Evolutionary conservation across 768 basidiomycete genomes (phyloP), one percentile per base, ranked within the genome.

Genomic region (Suillus clintonianus): DNA sequence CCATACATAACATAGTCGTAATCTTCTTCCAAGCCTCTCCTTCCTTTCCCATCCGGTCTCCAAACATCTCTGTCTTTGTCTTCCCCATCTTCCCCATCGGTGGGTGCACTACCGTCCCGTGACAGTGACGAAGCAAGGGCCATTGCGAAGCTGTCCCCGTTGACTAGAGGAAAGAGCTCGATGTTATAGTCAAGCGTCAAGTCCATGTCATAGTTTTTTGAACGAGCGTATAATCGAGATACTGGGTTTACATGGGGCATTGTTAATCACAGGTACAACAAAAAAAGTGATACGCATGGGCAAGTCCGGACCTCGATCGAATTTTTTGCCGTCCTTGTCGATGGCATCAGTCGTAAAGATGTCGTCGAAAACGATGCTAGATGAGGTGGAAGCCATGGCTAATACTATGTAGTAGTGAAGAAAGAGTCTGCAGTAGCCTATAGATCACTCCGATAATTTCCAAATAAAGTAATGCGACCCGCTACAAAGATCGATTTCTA

Each of bases 1-100:
- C 97, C 97, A 75, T 94, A 95, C 95, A 98, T 98, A 68, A 99
- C 97, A 81, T 99, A 99, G 72, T 98, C 96, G 71, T 95, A 99
- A 68, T 99, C 95, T 63, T 95, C 91, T 67, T 98, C 97, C 32
- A 99, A 75, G 13, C 89, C 96, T 73, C 85, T 83, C 68, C 82
- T 84, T 15, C 86, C 93, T 77, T 89, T 95, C 42, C 89, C 89
- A 72, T 93, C 92, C 58, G 93, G 93, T 71, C 93, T 79, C 93
- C 93, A 95, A 19, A 90, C 85, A 72, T 91, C 84, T 61, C 88
- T 79, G 67, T 92, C 91, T 74, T 92, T 88, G 70, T 92, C 91
- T 27, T 87, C 86, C 32, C 76, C 73, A 47, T 87, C 87, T 2
- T 77, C 77, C 47, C 80, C 82, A 60, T 87, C 91, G 64, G 79